Evolutionary conservation across 2,329 filamentous ascomycete genomes (phyloP).

Genomic region (Aspergillus transmontanensis): DNA sequence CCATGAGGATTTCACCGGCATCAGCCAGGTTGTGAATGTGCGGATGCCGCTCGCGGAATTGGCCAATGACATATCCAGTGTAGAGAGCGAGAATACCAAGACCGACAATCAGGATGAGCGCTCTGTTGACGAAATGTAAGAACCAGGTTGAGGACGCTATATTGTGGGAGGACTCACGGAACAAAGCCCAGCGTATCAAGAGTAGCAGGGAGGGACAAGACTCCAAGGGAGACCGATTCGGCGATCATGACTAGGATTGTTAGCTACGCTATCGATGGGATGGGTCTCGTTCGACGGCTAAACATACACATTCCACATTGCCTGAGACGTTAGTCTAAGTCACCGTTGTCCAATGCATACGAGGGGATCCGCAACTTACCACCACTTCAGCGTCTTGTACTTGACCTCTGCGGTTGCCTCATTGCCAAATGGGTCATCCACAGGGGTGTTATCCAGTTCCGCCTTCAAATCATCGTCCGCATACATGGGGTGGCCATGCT

Average conservation of each 20-base stretch:
- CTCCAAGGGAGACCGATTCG: constrained; percentile 59
- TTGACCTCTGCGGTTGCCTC: constrained; percentile 44
- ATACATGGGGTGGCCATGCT: constrained; percentile 10
- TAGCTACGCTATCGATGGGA: background rate
- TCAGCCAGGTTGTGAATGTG: constrained; percentile 69
- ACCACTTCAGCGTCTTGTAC: constrained; percentile 52
- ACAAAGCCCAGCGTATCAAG: constrained; percentile 55
- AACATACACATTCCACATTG: constrained; percentile 41
- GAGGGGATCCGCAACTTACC: constrained; percentile 14
- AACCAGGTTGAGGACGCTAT: background rate
- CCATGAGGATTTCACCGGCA: constrained; percentile 64
- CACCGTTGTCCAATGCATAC: background rate
- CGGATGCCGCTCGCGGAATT: constrained; percentile 60
- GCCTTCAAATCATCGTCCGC: constrained; percentile 19
- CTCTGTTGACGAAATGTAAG: constrained; percentile 31
- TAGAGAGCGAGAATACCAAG: constrained; percentile 61
- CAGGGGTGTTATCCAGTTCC: constrained; percentile 7
- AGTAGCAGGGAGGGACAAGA: constrained; percentile 57
- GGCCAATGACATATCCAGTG: constrained; percentile 61
- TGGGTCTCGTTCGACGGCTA: background rate
- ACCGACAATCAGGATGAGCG: constrained; percentile 55
- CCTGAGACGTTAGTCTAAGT: constrained; percentile 40
- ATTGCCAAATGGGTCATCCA: constrained; percentile 34
- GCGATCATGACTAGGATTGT: constrained; percentile 52
- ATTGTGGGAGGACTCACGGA: constrained; percentile 36